A percentile compares a stretch with the other conserved stretches of the same genome.
Evolutionary conservation across 2,329 filamentous ascomycete genomes (phyloP).

Genomic region (Pseudogymnoascus sp.): DNA sequence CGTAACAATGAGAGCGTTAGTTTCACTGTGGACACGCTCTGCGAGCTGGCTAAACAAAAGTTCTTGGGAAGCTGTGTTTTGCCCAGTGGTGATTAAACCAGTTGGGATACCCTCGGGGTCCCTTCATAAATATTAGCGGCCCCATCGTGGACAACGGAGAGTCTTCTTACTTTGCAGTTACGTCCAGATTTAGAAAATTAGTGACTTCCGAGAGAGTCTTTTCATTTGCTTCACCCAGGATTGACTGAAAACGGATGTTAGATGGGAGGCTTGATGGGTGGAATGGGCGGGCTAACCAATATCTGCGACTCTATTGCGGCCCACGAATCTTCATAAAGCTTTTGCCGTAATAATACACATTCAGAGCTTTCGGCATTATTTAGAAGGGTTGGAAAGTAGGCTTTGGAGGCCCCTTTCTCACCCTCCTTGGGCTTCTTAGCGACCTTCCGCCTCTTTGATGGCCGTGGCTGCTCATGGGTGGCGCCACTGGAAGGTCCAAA

Average conservation of each 20-base stretch:
- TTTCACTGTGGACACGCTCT: constrained; percentile 42
- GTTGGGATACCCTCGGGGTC: constrained; percentile 47
- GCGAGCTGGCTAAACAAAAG: constrained; percentile 66
- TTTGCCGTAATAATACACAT: constrained; percentile 46
- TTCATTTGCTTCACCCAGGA: constrained; percentile 54
- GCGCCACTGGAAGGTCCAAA: constrained; percentile 44
- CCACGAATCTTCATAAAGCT: constrained; percentile 60
- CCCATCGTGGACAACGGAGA: neutral
- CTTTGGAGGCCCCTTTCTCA: neutral
- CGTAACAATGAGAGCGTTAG: constrained; percentile 52
- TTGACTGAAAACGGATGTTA: constrained; percentile 34
- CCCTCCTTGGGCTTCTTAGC: constrained; percentile 16
- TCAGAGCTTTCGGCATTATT: constrained; percentile 45
- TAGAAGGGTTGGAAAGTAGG: constrained; percentile 45
- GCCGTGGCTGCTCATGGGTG: constrained; percentile 32
- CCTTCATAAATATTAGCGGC: neutral
- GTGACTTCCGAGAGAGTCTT: constrained; percentile 53
- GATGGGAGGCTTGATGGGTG: constrained; percentile 26
- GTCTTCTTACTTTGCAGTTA: constrained; percentile 21
- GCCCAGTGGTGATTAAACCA: constrained; percentile 69
- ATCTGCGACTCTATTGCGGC: constrained; percentile 55
- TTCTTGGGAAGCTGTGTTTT: constrained; percentile 69
- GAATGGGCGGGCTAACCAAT: constrained; percentile 30
- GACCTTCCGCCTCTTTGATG: constrained; percentile 31
- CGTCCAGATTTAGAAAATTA: constrained; percentile 43